Evolutionary conservation across 768 basidiomycete genomes (phyloP).

Genomic region (Asterophora parasitica): DNA sequence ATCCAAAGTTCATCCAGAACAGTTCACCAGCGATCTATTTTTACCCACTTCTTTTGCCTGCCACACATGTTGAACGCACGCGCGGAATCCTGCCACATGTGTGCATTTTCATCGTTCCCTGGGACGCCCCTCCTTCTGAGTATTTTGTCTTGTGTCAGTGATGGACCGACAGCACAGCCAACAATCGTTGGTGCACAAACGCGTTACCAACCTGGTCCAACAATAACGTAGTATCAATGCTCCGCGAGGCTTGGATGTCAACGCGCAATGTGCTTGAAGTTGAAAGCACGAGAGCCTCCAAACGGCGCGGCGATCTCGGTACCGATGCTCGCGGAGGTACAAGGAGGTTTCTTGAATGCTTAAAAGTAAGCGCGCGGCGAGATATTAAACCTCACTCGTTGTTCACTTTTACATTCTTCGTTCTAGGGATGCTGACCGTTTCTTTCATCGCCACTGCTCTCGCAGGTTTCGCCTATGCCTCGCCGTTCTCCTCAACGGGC

Average conservation of each 20-base stretch:
- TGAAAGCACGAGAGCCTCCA: too few relatives aligned
- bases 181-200: background rate
- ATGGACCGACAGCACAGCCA: too few relatives aligned
- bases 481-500: background rate
- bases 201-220: background rate
- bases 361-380: background rate
- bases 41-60: background rate
- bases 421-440: conserved; percentile 2
- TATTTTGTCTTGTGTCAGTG: conserved; percentile 6
- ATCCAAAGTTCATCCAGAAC: too few relatives aligned
- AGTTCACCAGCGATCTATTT: background rate
- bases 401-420: background rate
- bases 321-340: background rate
- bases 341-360: background rate
- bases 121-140: background rate
- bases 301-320: conserved; percentile 1
- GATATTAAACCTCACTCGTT: background rate
- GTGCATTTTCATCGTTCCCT: background rate
- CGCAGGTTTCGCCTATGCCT: conserved; percentile 3
- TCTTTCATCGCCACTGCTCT: background rate
- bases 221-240: background rate
- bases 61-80: background rate
- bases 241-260: background rate
- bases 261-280: conserved; percentile 3
- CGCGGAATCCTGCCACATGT: conserved; percentile 8